These are phyloP conservation scores for Physcomitrium patens DNA, from an alignment of 225 moss, liverwort and hornwort species.

Conservation along the genomic window DNA sequence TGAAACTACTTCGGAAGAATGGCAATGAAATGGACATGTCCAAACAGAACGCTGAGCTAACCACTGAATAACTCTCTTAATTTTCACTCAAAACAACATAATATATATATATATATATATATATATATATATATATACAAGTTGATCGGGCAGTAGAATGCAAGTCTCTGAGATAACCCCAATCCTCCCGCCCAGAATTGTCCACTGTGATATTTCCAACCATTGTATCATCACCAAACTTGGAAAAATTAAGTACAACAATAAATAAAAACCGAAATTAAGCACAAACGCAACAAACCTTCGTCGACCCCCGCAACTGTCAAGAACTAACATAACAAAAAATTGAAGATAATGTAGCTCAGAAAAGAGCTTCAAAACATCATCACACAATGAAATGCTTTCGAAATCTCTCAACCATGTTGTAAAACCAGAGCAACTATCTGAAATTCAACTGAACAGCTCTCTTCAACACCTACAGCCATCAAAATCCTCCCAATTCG, in stretches of 20 bases:
- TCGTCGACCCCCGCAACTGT: neutral
- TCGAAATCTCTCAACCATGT: conserved; percentile 11
- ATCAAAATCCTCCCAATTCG: conserved; percentile 18
- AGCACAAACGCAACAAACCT: neutral
- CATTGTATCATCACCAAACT: neutral
- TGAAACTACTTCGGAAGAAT: conserved; percentile 13
- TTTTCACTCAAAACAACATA: neutral
- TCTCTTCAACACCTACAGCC: conserved; percentile 13
- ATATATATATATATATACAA: no score
- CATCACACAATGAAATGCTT: conserved; percentile 18
- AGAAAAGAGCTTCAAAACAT: neutral
- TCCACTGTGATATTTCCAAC: neutral
- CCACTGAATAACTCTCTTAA: neutral
- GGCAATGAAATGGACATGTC: neutral
- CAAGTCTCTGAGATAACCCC: neutral
- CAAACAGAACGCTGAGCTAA: conserved; percentile 5
- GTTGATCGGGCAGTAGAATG: neutral
- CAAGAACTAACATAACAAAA: neutral
- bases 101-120: neutral
- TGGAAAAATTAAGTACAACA: neutral
- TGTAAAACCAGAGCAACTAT: conserved; percentile 17
- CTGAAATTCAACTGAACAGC: conserved; percentile 9
- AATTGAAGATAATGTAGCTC: conserved; percentile 18
- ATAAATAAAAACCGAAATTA: neutral
- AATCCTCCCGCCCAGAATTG: neutral